These are phyloP conservation scores for Chrysoporthe puriensis DNA, from an alignment of 2,329 filamentous ascomycete genomes.

Conservation along the genomic window DNA sequence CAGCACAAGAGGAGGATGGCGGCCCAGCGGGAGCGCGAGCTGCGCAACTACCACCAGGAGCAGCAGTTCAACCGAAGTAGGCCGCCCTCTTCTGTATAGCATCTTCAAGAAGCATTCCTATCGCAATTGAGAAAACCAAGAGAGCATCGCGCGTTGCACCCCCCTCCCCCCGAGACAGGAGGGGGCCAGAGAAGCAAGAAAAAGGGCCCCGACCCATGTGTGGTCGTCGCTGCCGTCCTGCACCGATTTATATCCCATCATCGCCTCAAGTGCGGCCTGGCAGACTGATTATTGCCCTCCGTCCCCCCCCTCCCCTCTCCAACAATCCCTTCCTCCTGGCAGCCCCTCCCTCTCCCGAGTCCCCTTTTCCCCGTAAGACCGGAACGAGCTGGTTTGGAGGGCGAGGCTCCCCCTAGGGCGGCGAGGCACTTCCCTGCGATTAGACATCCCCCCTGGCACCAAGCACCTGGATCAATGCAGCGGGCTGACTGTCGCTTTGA, in stretches of 20 bases:
- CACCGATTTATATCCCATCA: background rate
- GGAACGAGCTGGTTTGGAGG: no score
- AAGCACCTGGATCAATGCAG: constrained; percentile 25
- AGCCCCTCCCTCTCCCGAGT: no score
- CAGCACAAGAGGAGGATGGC: constrained; percentile 99
- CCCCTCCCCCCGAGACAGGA: background rate
- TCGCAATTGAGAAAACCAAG: constrained; percentile 40
- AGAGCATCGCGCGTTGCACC: background rate
- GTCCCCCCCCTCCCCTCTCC: no score
- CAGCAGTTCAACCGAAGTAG: constrained; percentile 99
- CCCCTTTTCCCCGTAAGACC: no score
- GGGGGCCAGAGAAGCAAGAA: background rate
- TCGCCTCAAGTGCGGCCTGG: constrained; percentile 30
- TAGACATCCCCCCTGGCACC: constrained; percentile 15
- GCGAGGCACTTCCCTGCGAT: constrained; percentile 32
- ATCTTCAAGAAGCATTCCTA: constrained; percentile 47
- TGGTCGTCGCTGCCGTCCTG: constrained; percentile 6
- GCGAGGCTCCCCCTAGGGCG: no score
- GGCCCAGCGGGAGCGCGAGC: constrained; percentile 96
- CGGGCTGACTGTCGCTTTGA: constrained; percentile 39
- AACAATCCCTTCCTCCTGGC: no score
- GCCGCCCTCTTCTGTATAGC: constrained; percentile 77
- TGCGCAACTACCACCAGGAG: constrained; percentile 99
- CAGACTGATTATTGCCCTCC: constrained; percentile 25
- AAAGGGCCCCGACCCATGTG: background rate